Conservation (phyloP, 1,139 yeast genomes). For the Arxiozyma slooffiae region DNA sequence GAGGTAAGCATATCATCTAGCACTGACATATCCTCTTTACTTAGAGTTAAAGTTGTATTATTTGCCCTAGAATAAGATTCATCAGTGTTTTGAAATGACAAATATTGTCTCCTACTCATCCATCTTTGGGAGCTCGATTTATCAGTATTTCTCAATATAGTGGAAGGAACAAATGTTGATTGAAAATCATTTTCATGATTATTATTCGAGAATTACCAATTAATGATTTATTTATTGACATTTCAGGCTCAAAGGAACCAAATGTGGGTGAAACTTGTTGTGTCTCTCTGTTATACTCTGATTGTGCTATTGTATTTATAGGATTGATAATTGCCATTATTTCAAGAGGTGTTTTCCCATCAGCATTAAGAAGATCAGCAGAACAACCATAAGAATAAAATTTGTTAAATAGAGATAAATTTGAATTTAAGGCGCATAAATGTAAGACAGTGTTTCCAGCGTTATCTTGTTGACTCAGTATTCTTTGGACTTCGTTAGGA, state of each 20-base stretch:
- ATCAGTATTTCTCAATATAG: neutral
- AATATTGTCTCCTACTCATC: neutral
- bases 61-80: slow-evolving; percentile 2
- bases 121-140: neutral
- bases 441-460: slow-evolving; percentile 63
- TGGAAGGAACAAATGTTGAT: neutral
- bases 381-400: slow-evolving; percentile 27
- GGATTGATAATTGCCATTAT: slow-evolving; percentile 12
- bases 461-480: slow-evolving; percentile 59
- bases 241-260: neutral
- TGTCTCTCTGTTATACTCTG: neutral
- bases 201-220: neutral
- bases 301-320: slow-evolving; percentile 28
- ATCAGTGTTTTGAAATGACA: neutral
- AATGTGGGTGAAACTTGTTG: neutral
- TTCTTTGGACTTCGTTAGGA: slow-evolving; percentile 45
- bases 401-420: slow-evolving; percentile 26
- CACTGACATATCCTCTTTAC: slow-evolving; percentile 8
- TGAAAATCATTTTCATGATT: neutral
- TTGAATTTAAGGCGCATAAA: slow-evolving; percentile 38
- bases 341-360: slow-evolving; percentile 25
- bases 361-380: slow-evolving; percentile 23
- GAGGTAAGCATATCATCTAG: slow-evolving; percentile 8
- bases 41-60: slow-evolving; percentile 5
- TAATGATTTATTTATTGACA: neutral